Evolutionary conservation across 495 filamentous ascomycete genomes (phyloP).

Genomic region (Aspergillus homomorphus): DNA sequence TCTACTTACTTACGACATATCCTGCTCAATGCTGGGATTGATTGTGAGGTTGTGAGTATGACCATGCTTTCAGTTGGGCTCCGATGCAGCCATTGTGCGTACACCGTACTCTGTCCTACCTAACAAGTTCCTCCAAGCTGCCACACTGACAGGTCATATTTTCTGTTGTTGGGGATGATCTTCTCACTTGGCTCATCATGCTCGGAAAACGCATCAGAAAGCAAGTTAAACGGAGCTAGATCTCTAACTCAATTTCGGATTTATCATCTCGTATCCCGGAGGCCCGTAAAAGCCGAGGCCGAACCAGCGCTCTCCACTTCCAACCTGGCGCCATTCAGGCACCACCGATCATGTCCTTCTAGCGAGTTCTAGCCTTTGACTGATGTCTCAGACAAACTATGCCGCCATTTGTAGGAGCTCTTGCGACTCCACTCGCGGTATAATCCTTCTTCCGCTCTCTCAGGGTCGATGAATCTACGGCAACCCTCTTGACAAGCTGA

Average conservation of each 20-base stretch:
- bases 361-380: not conserved
- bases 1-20: too few species aligned
- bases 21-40: too few species aligned
- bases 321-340: too few species aligned
- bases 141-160: not conserved
- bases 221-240: not conserved
- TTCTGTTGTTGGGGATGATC: not conserved
- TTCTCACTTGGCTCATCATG: not conserved
- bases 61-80: not conserved
- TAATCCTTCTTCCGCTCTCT: not conserved
- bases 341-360: not conserved
- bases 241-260: too few species aligned
- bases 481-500: too few species aligned
- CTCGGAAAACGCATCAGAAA: not conserved
- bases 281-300: not conserved
- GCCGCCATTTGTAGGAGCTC: not conserved
- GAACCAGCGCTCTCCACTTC: not conserved
- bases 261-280: not conserved
- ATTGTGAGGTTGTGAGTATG: not conserved
- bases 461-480: not conserved
- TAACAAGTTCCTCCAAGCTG: too few species aligned
- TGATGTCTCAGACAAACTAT: not conserved
- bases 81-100: not conserved
- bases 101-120: too few species aligned
- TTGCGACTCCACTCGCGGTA: not conserved